Percentiles rank a stretch among this genome's conserved stretches.
Evolutionary conservation across 495 filamentous ascomycete genomes (phyloP).

Genomic region (Podospora pseudopauciseta): DNA sequence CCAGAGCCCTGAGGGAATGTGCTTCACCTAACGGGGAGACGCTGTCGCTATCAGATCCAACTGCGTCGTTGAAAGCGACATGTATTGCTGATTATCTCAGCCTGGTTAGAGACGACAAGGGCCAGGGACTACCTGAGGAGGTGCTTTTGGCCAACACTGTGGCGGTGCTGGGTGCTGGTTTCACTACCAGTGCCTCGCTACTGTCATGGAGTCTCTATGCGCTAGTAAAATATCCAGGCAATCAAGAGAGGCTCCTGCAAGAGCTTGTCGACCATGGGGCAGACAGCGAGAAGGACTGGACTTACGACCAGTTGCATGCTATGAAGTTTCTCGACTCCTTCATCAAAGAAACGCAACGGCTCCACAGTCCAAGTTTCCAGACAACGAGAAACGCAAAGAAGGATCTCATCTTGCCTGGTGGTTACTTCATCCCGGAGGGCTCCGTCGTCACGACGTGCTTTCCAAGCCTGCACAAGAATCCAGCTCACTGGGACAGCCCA

Average conservation of each 20-base stretch:
- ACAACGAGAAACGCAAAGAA: conserved; percentile 49
- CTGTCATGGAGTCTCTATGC: conserved; percentile 54
- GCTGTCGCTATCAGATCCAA: conserved; percentile 43
- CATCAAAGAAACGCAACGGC: conserved; percentile 56
- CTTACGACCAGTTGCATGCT: conserved; percentile 38
- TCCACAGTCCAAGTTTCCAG: conserved; percentile 55
- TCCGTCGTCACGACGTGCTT: conserved; percentile 48
- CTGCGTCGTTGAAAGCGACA: conserved; percentile 45
- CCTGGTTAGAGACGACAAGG: conserved; percentile 50
- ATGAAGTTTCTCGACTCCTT: conserved; percentile 52
- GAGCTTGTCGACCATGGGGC: conserved; percentile 50
- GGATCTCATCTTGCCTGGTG: conserved; percentile 53
- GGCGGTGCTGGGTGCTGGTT: conserved; percentile 49
- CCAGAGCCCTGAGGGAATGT: conserved; percentile 38
- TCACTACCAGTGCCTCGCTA: conserved; percentile 50
- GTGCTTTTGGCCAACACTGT: conserved; percentile 23
- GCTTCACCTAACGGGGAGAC: conserved; percentile 36
- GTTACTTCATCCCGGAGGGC: conserved; percentile 49
- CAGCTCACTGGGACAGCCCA: conserved; percentile 51
- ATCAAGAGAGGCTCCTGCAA: conserved; percentile 51
- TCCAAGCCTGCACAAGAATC: conserved; percentile 53
- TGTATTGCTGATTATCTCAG: conserved; percentile 41
- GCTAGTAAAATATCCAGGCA: conserved; percentile 45
- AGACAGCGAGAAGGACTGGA: conserved; percentile 33
- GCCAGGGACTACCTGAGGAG: conserved; percentile 46